These are phyloP conservation scores for Fraxinus platypoda DNA, from an alignment of 305 asterid species.

Conservation along the genomic window DNA sequence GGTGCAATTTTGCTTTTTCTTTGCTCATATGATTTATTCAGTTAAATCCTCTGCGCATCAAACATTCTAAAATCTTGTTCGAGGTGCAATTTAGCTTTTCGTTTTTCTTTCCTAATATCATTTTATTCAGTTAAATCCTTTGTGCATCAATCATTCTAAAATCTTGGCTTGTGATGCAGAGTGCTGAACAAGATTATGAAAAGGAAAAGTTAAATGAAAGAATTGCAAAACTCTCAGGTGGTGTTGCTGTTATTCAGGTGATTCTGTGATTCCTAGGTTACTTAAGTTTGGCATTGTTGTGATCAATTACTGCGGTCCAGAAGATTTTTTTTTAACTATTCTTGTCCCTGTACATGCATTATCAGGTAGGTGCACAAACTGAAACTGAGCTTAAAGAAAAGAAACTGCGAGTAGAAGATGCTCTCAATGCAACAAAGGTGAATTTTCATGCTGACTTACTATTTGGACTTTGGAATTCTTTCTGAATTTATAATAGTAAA, in stretches of 20 bases:
- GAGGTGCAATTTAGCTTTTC: background rate
- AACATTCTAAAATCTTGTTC: background rate
- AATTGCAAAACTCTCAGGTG: conserved; percentile 49
- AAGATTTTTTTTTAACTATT: no score
- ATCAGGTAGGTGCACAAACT: no score
- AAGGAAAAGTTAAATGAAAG: conserved; percentile 46
- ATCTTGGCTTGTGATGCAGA: conserved; percentile 15
- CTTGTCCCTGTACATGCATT: no score
- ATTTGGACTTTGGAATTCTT: background rate
- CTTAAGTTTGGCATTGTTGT: no score
- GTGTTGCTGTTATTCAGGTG: conserved; percentile 48
- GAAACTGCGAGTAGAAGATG: no score
- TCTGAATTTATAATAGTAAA: background rate
- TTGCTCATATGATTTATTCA: background rate
- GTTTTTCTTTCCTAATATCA: background rate
- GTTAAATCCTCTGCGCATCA: background rate
- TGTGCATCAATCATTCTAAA: background rate
- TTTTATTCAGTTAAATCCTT: background rate
- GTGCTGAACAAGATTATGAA: conserved; percentile 44
- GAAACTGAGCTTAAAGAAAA: no score
- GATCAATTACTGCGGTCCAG: no score
- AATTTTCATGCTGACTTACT: background rate
- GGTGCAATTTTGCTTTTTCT: conserved; percentile 13
- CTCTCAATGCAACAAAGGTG: background rate
- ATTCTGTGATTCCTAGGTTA: no score